Base-by-base conservation (phyloP, 192 early-diverging fungal genomes). In the Coemansia sp. region DNA sequence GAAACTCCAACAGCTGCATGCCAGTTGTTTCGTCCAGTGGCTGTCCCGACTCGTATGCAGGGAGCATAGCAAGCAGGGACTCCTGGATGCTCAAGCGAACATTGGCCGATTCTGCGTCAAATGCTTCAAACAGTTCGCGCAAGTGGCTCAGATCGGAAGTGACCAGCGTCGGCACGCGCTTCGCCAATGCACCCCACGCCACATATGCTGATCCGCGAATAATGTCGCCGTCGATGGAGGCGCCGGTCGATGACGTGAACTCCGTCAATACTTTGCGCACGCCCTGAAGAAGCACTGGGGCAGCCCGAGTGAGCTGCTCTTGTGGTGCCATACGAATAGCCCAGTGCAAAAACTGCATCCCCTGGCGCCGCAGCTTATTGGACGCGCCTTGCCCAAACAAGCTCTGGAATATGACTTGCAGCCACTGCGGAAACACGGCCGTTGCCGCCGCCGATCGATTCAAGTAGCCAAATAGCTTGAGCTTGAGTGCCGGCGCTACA, bases 261-360 rank as follows among this genome's bases (percentile, higher is more conserved):
- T 70, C 64, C 7, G 44, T 40, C 21, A 77, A 24, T 3, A 67
- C 48, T 50, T 91, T 85, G 24, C 87, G 67, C 17, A 97, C 53
- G 14, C 87, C 90, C 27, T 87, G 83, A 24, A 95, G 68, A 4
- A 95, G 65, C 6, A 88, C 72, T 11, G 85, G 83, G 1, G 87
- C 86, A 18, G 90, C 83, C 4, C 86, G 84, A 5, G 63, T 68
- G n/a, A 95, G 70, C 52, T 69, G 74, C 3, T 80, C 63, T 17
- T 46, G 17, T 3, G 65, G 37, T 29, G 87, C 87, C 86, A 91
- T 93, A 27, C 89, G 70, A 10, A 91, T 86, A 21, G 90, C 81
- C 95, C 95, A 98, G 50, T 94, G 93, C 42, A 95, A 65, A 80
- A 93, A 98, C 1, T 77, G 62, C 84, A 95, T 91, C 1, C 88